Percentiles rank a stretch among this genome's conserved stretches.
phyloP scores from a whole-genome alignment of 192 early-diverging fungal genomes.

The Coemansia sp. region DNA sequence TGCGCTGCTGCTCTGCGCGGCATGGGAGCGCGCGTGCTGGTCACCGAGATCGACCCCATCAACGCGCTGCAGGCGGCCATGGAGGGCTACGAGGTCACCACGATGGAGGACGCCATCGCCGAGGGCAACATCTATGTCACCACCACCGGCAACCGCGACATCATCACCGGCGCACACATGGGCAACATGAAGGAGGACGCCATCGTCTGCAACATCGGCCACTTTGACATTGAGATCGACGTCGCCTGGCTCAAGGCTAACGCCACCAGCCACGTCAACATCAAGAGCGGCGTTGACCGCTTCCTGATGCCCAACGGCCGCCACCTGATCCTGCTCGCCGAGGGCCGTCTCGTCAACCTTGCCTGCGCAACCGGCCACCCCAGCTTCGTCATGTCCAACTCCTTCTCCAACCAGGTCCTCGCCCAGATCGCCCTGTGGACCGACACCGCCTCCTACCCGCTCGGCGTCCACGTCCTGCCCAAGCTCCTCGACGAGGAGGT shows the following conservation, averaged over 20 bases:
- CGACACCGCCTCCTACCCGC: conserved; percentile 76
- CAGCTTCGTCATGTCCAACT: conserved; percentile 99
- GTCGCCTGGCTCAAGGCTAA: conserved; percentile 98
- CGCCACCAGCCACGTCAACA: conserved; percentile 82
- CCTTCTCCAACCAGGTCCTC: conserved; percentile 98
- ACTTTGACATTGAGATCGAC: conserved; percentile 99
- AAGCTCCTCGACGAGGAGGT: conserved; percentile 99
- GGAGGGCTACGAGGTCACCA: conserved; percentile 99
- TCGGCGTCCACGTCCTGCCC: conserved; percentile 98
- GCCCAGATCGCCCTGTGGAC: conserved; percentile 99
- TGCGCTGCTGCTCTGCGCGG: conserved; percentile 96
- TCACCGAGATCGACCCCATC: conserved; percentile 99
- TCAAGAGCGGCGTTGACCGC: conserved; percentile 99
- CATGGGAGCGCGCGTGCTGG: conserved; percentile 97
- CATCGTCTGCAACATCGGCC: conserved; percentile 99
- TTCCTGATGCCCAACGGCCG: conserved; percentile 86
- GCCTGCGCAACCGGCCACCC: conserved; percentile 99
- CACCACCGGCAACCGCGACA: conserved; percentile 98
- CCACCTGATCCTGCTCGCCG: conserved; percentile 96
- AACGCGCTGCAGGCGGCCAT: conserved; percentile 99
- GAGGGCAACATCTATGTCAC: conserved; percentile 99
- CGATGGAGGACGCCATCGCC: conserved; percentile 91
- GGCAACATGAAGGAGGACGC: conserved; percentile 94
- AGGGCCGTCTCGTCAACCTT: conserved; percentile 99
- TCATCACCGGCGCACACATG: conserved; percentile 94